These are phyloP conservation scores for Boletus mariae DNA, from an alignment of 1,284 basidiomycete genomes.

Conservation along the genomic window DNA sequence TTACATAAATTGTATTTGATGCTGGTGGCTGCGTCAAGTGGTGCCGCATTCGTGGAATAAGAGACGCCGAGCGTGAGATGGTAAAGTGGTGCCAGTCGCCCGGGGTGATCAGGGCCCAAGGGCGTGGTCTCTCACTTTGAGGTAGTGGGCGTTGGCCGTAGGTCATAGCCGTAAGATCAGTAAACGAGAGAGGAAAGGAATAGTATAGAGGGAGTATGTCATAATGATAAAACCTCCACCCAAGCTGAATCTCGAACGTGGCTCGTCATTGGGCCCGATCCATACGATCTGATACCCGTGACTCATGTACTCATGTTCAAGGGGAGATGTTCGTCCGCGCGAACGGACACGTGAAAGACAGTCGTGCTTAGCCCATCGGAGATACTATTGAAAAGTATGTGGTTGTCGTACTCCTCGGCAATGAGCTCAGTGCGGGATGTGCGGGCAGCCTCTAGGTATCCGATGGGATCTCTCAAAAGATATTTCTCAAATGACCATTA, in stretches of 20 bases:
- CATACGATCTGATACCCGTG: no score
- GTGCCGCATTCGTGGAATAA: slow-evolving; percentile 42
- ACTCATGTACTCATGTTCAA: no score
- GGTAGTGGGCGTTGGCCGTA: slow-evolving; percentile 38
- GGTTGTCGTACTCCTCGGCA: slow-evolving; percentile 42
- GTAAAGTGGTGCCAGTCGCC: slow-evolving; percentile 59
- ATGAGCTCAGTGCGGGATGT: slow-evolving; percentile 50
- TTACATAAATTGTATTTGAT: slow-evolving; percentile 39
- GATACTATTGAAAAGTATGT: slow-evolving; percentile 35
- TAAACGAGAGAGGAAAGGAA: slow-evolving; percentile 26
- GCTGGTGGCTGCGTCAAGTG: slow-evolving; percentile 40
- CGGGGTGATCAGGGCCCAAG: slow-evolving; percentile 35
- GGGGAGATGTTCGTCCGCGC: slow-evolving; percentile 34
- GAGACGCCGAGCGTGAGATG: slow-evolving; percentile 45
- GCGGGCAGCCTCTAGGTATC: no score
- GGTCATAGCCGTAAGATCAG: slow-evolving; percentile 43
- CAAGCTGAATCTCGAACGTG: slow-evolving; percentile 57
- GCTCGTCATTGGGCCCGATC: slow-evolving; percentile 54
- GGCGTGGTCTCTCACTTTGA: slow-evolving; percentile 17
- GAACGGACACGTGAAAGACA: slow-evolving; percentile 50
- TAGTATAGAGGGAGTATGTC: no score
- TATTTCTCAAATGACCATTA: no score
- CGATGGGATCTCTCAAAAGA: no score
- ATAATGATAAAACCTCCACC: slow-evolving; percentile 14
- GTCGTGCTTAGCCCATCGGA: slow-evolving; percentile 38